These are phyloP conservation scores for Pseudocercospora pini-densiflorae DNA, from an alignment of 2,329 filamentous ascomycete genomes.

Conservation along the genomic window DNA sequence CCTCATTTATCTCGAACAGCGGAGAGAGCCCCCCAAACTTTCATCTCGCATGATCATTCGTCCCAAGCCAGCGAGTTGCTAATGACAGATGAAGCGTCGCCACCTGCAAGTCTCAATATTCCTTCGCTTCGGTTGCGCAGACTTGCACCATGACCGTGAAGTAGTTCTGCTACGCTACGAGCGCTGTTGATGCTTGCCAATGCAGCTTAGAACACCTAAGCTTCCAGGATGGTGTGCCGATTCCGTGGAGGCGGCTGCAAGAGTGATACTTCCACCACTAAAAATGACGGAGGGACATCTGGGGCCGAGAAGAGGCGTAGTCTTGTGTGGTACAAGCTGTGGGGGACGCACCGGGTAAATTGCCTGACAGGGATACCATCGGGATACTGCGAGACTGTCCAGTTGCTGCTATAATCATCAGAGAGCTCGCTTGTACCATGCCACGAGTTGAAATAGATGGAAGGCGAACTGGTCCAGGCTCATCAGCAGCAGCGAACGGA, in stretches of 20 bases:
- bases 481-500: not conserved
- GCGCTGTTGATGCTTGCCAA: not conserved
- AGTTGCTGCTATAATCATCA: not conserved
- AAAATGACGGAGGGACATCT: not conserved
- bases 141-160: not conserved
- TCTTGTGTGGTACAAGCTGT: not conserved
- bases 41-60: not conserved
- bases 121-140: not conserved
- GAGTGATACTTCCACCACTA: not conserved
- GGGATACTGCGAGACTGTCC: too few species aligned
- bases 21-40: not conserved
- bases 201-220: slow-evolving; percentile 11
- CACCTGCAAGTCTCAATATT: not conserved
- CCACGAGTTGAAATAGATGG: not conserved
- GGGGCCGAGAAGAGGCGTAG: not conserved
- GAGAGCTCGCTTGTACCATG: not conserved
- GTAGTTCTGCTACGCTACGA: not conserved
- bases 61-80: not conserved
- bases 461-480: not conserved
- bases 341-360: not conserved
- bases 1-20: not conserved
- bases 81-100: not conserved
- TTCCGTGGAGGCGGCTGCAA: not conserved
- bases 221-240: not conserved
- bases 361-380: too few species aligned